phyloP scores from a whole-genome alignment of 495 filamentous ascomycete genomes.

The Penicillium longicatenatum region DNA sequence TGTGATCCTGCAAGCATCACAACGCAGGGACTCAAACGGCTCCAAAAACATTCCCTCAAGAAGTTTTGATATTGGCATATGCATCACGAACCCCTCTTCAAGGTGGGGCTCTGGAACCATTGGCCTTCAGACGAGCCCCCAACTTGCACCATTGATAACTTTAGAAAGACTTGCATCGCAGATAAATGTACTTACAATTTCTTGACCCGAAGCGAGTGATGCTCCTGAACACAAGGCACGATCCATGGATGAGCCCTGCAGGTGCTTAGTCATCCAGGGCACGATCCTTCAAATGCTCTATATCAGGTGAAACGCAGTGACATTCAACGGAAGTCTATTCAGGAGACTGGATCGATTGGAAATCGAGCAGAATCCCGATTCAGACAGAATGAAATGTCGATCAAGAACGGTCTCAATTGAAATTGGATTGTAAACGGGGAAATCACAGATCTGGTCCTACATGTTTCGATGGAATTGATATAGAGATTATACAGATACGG shows the following conservation, averaged over 20 bases:
- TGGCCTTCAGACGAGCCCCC: neutral
- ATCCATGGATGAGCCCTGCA: conserved; percentile 3
- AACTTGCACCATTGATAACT: neutral
- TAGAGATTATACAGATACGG: neutral
- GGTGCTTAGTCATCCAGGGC: conserved; percentile 6
- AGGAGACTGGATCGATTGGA: neutral
- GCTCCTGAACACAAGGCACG: conserved; percentile 10
- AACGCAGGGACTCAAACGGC: neutral
- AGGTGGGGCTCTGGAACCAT: neutral
- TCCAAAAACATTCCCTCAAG: neutral
- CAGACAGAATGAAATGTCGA: neutral
- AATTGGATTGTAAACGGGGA: neutral
- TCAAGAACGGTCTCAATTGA: neutral
- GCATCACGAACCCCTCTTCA: neutral
- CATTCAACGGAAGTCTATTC: neutral
- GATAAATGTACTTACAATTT: conserved; percentile 8
- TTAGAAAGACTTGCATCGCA: neutral
- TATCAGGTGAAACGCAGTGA: neutral
- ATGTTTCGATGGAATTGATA: no score
- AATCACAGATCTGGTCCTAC: neutral
- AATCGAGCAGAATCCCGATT: conserved; percentile 6
- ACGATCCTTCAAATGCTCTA: neutral
- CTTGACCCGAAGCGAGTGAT: conserved; percentile 5
- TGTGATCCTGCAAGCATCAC: neutral
- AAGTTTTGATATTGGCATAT: neutral